Evolutionary conservation across 768 basidiomycete genomes (phyloP).

Genomic region (Fomitopsis serialis): DNA sequence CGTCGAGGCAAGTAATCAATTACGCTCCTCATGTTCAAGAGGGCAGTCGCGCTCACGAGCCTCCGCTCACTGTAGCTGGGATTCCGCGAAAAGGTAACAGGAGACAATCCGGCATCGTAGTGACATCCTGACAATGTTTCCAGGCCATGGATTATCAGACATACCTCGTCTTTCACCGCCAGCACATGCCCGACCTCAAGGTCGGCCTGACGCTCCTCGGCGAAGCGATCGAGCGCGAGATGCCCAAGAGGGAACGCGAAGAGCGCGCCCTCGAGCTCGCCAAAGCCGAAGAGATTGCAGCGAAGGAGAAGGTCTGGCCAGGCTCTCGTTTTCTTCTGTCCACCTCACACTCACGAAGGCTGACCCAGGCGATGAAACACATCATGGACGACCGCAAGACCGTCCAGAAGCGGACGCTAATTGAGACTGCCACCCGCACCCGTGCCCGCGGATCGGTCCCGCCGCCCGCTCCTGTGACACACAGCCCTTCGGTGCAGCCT

Average conservation of each 20-base stretch:
- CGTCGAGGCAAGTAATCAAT: constrained; percentile 55
- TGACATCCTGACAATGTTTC: not conserved
- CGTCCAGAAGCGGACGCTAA: constrained; percentile 1
- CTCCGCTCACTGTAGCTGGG: constrained; percentile 49
- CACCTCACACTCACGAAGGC: too few relatives aligned
- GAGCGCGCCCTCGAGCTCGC: constrained; percentile 44
- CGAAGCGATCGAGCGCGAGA: constrained; percentile 54
- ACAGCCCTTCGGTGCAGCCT: not conserved
- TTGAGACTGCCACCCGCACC: not conserved
- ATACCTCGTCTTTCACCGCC: constrained; percentile 58
- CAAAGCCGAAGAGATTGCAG: constrained; percentile 50
- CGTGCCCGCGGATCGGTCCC: not conserved
- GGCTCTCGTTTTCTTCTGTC: not conserved
- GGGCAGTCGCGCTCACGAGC: not conserved
- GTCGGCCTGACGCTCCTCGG: constrained; percentile 61
- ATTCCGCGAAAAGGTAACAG: constrained; percentile 58
- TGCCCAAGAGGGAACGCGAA: constrained; percentile 39
- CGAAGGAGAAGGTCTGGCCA: constrained; percentile 46
- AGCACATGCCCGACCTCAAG: constrained; percentile 46
- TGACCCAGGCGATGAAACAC: constrained; percentile 54
- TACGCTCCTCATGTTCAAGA: constrained; percentile 52
- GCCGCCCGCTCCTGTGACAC: not conserved
- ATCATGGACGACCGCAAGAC: constrained; percentile 69
- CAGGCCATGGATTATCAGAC: constrained; percentile 73
- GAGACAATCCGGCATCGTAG: not conserved